A percentile compares a stretch with the other conserved stretches of the same genome.
phyloP scores from a whole-genome alignment of 208 protist species.

The Acanthamoeba lenticulata region DNA sequence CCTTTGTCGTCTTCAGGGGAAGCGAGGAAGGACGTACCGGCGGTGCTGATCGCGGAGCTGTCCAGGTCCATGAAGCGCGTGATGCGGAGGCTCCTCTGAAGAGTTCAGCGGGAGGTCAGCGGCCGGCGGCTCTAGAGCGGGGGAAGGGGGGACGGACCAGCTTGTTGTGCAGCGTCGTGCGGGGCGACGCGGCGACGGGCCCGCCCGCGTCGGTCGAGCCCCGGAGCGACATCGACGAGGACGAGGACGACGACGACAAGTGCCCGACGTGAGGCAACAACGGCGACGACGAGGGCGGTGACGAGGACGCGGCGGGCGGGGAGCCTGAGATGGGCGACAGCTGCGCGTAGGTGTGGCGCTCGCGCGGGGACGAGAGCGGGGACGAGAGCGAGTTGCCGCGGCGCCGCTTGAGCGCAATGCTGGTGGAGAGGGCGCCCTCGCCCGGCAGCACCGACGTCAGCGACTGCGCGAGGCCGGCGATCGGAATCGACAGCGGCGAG shows the following conservation, averaged over 20 bases:
- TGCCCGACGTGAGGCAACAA: not conserved
- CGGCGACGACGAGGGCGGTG: not conserved
- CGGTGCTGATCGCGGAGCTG: not conserved
- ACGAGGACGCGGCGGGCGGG: not conserved
- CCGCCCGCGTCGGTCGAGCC: not conserved
- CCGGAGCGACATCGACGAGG: not conserved
- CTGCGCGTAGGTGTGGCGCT: slow-evolving; percentile 46
- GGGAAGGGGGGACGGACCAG: not conserved
- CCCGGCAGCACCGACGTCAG: not conserved
- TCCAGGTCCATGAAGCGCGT: slow-evolving; percentile 2
- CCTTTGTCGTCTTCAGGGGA: not conserved
- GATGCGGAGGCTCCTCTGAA: not conserved
- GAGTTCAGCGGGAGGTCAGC: not conserved
- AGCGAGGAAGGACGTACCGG: not conserved
- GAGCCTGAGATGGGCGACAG: not conserved
- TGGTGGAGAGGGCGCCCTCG: not conserved
- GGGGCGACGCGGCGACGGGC: not conserved
- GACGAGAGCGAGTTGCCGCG: slow-evolving; percentile 8
- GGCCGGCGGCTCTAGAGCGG: not conserved
- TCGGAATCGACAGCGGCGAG: slow-evolving; percentile 5
- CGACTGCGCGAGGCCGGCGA: not conserved
- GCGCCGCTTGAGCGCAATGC: not conserved
- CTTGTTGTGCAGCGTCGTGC: not conserved
- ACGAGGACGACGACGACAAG: not conserved
- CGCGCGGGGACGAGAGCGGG: slow-evolving; percentile 1